Base-by-base conservation (phyloP, 1,139 yeast genomes). In the Geotrichum phurueaensis region DNA sequence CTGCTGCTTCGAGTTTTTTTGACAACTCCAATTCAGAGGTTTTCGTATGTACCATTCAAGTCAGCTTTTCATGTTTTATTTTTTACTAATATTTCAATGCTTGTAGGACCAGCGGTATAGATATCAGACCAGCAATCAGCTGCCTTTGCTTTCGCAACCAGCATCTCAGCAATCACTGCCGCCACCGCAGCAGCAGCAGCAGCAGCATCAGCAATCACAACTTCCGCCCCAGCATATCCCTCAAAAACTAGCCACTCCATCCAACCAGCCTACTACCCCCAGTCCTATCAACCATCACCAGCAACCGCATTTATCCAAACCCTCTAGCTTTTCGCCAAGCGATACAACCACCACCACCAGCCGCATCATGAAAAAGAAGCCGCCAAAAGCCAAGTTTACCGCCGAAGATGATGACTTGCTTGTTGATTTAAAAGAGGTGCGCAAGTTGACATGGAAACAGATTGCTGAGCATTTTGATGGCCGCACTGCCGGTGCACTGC, bases 391-490 rank as follows among this genome's bases (percentile, higher is more conserved):
- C 50, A 69, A 70, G 63, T 70, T 70, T 63, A 65, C 72, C 3
- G 67, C 65, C 23, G 70, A 67, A 47, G 73, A 70, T 51, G 71
- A 69, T 59, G 68, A 64, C 31, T 64, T 69, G 45, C 65, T 70
- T 12, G 65, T 70, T 12, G 66, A 64, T 54, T 66, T 70, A 56
- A 70, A 70, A 56, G 72, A 70, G 54, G 63, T 61, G 27, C 64
- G 65, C 45, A 65, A 67, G 56, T 57, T 70, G 53, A 65, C 72
- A 15, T 70, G 73, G 73, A 66, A 66, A 39, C 66, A 70, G 54
- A 70, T 70, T 54, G 71, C 73, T 12, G 65, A 66, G 58, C 68
- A 68, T 52, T 70, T 70, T 57, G 65, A 66, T 25, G 73, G 73
- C 23, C 65, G 73, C 18, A 65, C 72, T 20, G 68, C 71, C 1